Evolutionary conservation across 768 basidiomycete species (phyloP).

Genomic region (Austroboletus eburneus): DNA sequence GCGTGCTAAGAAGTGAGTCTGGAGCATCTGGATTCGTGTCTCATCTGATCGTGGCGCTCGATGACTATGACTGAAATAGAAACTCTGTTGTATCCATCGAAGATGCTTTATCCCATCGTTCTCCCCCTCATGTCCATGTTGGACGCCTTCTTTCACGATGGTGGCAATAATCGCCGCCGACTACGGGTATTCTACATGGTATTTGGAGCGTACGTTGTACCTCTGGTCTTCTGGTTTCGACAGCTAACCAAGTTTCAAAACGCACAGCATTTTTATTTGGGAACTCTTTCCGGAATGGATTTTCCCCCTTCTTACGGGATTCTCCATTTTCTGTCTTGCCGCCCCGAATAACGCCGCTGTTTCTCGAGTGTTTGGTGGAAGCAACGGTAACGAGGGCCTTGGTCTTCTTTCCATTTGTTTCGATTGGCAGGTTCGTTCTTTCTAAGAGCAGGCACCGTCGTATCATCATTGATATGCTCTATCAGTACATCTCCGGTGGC

Average conservation of each 20-base stretch:
- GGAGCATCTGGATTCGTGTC: not conserved
- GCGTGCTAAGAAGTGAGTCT: slow-evolving; percentile 43
- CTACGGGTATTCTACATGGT: slow-evolving; percentile 29
- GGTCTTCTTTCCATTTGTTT: slow-evolving; percentile 59
- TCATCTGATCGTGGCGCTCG: not conserved
- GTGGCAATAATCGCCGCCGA: slow-evolving; percentile 24
- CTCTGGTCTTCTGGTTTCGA: not conserved
- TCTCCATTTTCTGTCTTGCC: slow-evolving; percentile 60
- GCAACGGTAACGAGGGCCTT: slow-evolving; percentile 63
- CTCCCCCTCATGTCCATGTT: slow-evolving; percentile 24
- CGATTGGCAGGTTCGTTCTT: slow-evolving; percentile 48
- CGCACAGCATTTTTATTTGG: slow-evolving; percentile 31
- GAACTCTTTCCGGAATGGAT: slow-evolving; percentile 27
- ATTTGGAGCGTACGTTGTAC: slow-evolving; percentile 25
- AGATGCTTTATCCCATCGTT: slow-evolving; percentile 39
- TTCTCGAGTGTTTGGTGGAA: slow-evolving; percentile 58
- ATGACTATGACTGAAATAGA: slow-evolving; percentile 3
- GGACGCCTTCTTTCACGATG: slow-evolving; percentile 30
- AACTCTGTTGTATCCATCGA: slow-evolving; percentile 40
- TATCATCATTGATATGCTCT: not conserved
- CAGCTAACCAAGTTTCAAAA: not conserved
- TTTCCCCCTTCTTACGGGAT: slow-evolving; percentile 61
- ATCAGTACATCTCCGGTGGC: slow-evolving; percentile 27
- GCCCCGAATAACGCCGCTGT: slow-evolving; percentile 30
- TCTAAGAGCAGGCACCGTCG: not conserved